Conservation (phyloP, 2,329 filamentous ascomycete species). For the Neonectria hederae region DNA sequence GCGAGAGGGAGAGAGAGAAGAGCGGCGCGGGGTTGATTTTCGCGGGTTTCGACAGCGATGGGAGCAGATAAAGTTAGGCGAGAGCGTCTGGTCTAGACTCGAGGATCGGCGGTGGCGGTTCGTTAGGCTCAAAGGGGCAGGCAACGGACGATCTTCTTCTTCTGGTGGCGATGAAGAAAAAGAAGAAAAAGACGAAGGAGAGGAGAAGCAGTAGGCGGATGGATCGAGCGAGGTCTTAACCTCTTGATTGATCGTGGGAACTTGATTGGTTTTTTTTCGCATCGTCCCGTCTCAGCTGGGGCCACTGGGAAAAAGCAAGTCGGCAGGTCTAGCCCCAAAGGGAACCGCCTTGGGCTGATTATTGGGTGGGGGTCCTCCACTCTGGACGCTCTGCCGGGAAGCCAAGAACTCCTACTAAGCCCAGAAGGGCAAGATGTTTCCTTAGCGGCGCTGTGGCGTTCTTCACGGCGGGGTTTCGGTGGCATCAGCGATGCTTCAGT, state of each 20-base stretch:
- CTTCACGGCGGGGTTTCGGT: constrained; percentile 1
- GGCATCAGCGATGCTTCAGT: neutral
- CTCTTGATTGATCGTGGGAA: constrained; percentile 31
- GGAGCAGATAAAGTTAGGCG: neutral
- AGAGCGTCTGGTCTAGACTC: constrained; percentile 12
- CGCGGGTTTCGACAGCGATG: neutral
- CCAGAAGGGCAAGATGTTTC: neutral
- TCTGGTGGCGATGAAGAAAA: constrained; percentile 8
- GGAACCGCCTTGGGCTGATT: constrained; percentile 12
- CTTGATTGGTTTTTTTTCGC: constrained; percentile 29
- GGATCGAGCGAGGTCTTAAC: constrained; percentile 20
- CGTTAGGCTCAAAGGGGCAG: constrained; percentile 27
- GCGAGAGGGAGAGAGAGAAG: neutral
- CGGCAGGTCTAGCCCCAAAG: constrained; percentile 17
- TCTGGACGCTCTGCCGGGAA: constrained; percentile 25
- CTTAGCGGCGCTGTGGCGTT: neutral
- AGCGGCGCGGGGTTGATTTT: constrained; percentile 10
- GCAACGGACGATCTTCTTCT: constrained; percentile 30
- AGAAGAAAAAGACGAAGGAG: neutral
- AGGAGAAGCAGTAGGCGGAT: constrained; percentile 10
- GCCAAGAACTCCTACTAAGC: constrained; percentile 31
- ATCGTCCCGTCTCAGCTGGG: constrained; percentile 11
- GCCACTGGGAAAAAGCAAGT: constrained; percentile 27
- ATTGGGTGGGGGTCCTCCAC: constrained; percentile 19
- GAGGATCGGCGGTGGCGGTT: constrained; percentile 27